phyloP scores from a whole-genome alignment of 2,329 filamentous ascomycete genomes.

The Scedosporium boydii region DNA sequence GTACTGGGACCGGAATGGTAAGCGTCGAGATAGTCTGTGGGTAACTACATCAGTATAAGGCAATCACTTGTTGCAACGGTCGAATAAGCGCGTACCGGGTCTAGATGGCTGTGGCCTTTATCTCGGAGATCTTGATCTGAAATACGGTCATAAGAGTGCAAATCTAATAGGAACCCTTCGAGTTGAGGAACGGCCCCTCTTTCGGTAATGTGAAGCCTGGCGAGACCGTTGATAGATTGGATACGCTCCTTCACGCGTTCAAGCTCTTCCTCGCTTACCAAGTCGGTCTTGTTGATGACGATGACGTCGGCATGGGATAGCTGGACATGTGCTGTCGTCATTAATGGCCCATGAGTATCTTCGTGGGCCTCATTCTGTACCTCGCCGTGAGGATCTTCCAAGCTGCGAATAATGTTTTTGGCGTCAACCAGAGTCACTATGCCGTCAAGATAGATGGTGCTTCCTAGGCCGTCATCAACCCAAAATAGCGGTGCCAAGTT shows the following conservation, averaged over 20 bases:
- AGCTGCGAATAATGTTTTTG: conserved; percentile 74
- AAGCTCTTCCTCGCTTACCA: conserved; percentile 64
- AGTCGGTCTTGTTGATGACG: conserved; percentile 86
- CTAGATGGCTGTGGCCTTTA: conserved; percentile 84
- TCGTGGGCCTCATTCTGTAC: conserved; percentile 43
- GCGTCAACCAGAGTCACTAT: conserved; percentile 95
- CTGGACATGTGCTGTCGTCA: conserved; percentile 91
- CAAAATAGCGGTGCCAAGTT: conserved; percentile 95
- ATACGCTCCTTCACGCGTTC: conserved; percentile 61
- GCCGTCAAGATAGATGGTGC: conserved; percentile 91
- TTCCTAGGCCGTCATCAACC: conserved; percentile 92
- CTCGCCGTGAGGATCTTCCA: conserved; percentile 61
- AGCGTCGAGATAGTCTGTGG: conserved; percentile 73
- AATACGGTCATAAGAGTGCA: conserved; percentile 87
- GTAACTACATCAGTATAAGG: conserved; percentile 11
- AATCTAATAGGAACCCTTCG: conserved; percentile 77
- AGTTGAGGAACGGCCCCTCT: conserved; percentile 72
- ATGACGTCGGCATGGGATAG: conserved; percentile 96
- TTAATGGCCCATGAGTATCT: conserved; percentile 50
- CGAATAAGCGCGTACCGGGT: conserved; percentile 51
- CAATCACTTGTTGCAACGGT: background rate
- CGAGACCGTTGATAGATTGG: conserved; percentile 78
- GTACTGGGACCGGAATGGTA: conserved; percentile 54
- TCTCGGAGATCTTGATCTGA: conserved; percentile 58
- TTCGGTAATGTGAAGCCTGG: conserved; percentile 72